Evolutionary conservation across 108 stramenopile species (phyloP), one percentile per base, ranked within the genome.

Genomic region (Cyclotella sp.): DNA sequence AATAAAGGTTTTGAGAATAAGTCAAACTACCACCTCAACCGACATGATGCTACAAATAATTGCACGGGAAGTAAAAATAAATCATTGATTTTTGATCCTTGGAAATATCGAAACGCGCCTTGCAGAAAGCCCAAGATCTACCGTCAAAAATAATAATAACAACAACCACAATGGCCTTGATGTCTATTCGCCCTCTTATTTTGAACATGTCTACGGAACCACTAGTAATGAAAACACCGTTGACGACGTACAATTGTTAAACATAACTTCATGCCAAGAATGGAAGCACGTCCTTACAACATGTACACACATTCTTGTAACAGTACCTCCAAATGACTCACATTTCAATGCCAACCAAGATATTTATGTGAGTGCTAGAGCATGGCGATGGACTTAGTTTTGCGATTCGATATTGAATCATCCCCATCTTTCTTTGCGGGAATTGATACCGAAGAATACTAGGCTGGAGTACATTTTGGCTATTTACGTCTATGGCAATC

Each of bases 401-500:
- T 70, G 77, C 21, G 77, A 78, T 60, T 55, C 77, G 18, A 70
- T 81, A 18, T 52, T 77, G 16, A 63, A 76, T 63, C 59, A 64
- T 41, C 68, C 70, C 19, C 46, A 22, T 45, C 28, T 69, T 28
- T 66, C 22, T 49, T 72, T 86, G 53, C 40, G 46, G 9, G 55
- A 75, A 14, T 34, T 41, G 29, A 41, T 72, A 15, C 53, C 73
- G 47, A 24, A 61, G 6, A 68, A 68, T 52, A 55, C 65, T 22
- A 88, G 87, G 83, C 58, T 91, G 9, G 93, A 89, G 26, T 72
- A 88, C 61, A 30, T 91, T 26, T 95, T 91, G 8, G 80, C 91
- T 16, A 92, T 91, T 9, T 89, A 89, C 0, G 91, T 95, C 1
- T 95, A 92, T 55, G 94, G 94, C n/a, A 81, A 95, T 89, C 90